Percentiles rank a stretch among this genome's conserved stretches.
phyloP scores from a whole-genome alignment of 2,329 filamentous ascomycete genomes.

The Arthrobotrys entomopaga region DNA sequence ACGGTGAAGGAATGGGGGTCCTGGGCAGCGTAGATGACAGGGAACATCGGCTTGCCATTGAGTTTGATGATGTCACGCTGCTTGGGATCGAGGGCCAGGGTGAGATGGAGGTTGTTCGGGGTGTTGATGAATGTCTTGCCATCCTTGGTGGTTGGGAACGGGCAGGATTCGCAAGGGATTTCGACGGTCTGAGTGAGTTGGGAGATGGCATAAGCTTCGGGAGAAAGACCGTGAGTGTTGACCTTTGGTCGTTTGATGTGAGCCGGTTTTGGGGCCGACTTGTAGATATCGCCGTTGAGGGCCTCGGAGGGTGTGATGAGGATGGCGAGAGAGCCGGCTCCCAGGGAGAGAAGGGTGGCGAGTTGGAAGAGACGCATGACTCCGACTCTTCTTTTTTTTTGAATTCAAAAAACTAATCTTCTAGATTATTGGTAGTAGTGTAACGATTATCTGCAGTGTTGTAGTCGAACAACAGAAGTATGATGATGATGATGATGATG shows the following conservation, averaged over 20 bases:
- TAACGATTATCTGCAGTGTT: not conserved
- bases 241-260: slow-evolving; percentile 28
- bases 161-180: slow-evolving; percentile 43
- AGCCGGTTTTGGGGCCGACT: slow-evolving; percentile 16
- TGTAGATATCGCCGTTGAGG: slow-evolving; percentile 36
- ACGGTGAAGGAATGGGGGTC: slow-evolving; percentile 26
- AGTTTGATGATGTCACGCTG: slow-evolving; percentile 42
- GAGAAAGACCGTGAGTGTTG: slow-evolving; percentile 43
- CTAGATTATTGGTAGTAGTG: not conserved
- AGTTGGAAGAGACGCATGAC: slow-evolving; percentile 47
- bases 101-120: slow-evolving; percentile 40
- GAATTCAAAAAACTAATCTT: not conserved
- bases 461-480: not conserved
- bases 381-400: not conserved
- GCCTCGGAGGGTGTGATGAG: slow-evolving; percentile 46
- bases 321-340: slow-evolving; percentile 52
- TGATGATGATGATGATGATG: not conserved
- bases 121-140: slow-evolving; percentile 28
- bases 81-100: slow-evolving; percentile 30
- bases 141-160: slow-evolving; percentile 32
- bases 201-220: slow-evolving; percentile 37
- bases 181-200: slow-evolving; percentile 36
- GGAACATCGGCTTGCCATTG: slow-evolving; percentile 43
- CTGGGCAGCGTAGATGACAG: slow-evolving; percentile 32
- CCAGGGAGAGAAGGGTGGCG: slow-evolving; percentile 46